Evolutionary conservation across 2,329 filamentous ascomycete genomes (phyloP).

Genomic region (Epichloe glyceriae): DNA sequence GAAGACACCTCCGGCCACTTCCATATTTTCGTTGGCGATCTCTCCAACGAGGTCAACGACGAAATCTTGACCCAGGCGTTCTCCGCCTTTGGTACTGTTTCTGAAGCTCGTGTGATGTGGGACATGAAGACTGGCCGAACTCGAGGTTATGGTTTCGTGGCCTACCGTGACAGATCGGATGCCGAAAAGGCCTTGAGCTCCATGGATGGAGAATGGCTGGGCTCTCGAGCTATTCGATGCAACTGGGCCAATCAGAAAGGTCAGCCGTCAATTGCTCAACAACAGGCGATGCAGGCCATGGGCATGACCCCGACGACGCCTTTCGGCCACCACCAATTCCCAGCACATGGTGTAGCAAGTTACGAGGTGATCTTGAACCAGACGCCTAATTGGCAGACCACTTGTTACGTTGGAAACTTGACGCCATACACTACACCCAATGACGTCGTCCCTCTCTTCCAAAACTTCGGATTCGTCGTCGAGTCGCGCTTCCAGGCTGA

Average conservation of each 20-base stretch:
- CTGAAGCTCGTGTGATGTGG: conserved; percentile 99
- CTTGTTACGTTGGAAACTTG: conserved; percentile 93
- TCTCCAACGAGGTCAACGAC: conserved; percentile 98
- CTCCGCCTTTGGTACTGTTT: conserved; percentile 88
- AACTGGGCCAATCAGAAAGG: conserved; percentile 99
- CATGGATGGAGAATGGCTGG: conserved; percentile 99
- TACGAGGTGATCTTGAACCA: conserved; percentile 95
- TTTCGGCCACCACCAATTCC: conserved; percentile 95
- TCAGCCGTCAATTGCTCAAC: conserved; percentile 96
- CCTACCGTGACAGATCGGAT: conserved; percentile 85
- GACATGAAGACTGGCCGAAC: conserved; percentile 99
- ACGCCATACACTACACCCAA: conserved; percentile 96
- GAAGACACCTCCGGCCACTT: conserved; percentile 98
- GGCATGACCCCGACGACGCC: conserved; percentile 96
- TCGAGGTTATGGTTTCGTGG: conserved; percentile 94
- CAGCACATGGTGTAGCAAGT: conserved; percentile 89
- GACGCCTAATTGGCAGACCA: conserved; percentile 96
- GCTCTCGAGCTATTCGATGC: conserved; percentile 93
- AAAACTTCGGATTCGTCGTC: conserved; percentile 95
- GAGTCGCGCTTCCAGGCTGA: conserved; percentile 98
- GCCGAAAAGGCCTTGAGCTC: conserved; percentile 92
- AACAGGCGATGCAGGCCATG: conserved; percentile 94
- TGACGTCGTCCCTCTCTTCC: conserved; percentile 93
- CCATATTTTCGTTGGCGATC: conserved; percentile 95
- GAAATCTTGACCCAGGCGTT: conserved; percentile 90